Percentiles rank a stretch among this genome's conserved stretches.
Conservation (phyloP, 2,329 filamentous ascomycete genomes). For the Fusarium sp. region DNA sequence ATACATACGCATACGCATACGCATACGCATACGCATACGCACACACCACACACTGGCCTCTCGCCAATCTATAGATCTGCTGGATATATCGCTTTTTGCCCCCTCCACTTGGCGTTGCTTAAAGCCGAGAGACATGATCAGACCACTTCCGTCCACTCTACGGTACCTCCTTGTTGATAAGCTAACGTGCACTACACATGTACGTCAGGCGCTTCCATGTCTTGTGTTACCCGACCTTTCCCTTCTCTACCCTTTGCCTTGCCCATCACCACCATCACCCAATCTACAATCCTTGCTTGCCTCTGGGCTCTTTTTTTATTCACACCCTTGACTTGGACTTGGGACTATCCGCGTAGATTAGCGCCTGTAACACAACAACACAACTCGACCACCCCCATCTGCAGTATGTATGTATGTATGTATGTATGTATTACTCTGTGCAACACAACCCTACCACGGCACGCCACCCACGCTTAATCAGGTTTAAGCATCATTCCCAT, state of each 20-base stretch:
- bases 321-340: slow-evolving; percentile 25
- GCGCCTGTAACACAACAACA: slow-evolving; percentile 36
- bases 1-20: neutral
- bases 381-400: slow-evolving; percentile 25
- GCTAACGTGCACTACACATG: slow-evolving; percentile 24
- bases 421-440: neutral
- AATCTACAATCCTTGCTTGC: slow-evolving; percentile 26
- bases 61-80: slow-evolving; percentile 30
- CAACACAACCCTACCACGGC: slow-evolving; percentile 29
- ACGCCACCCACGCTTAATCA: slow-evolving; percentile 30
- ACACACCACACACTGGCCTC: slow-evolving; percentile 15
- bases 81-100: neutral
- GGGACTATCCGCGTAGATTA: slow-evolving; percentile 21
- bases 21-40: neutral
- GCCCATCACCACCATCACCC: slow-evolving; percentile 22
- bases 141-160: slow-evolving; percentile 11
- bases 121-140: slow-evolving; percentile 15
- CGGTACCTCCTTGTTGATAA: slow-evolving; percentile 4
- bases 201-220: slow-evolving; percentile 27
- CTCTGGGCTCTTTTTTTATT: slow-evolving; percentile 27
- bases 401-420: neutral
- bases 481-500: slow-evolving; percentile 24
- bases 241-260: slow-evolving; percentile 25
- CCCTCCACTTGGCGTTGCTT: slow-evolving; percentile 30
- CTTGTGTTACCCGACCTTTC: slow-evolving; percentile 37